Evolutionary conservation across 2,329 filamentous ascomycete genomes (phyloP), one percentile per base, ranked within the genome.

Genomic region (Penicillium sp.): DNA sequence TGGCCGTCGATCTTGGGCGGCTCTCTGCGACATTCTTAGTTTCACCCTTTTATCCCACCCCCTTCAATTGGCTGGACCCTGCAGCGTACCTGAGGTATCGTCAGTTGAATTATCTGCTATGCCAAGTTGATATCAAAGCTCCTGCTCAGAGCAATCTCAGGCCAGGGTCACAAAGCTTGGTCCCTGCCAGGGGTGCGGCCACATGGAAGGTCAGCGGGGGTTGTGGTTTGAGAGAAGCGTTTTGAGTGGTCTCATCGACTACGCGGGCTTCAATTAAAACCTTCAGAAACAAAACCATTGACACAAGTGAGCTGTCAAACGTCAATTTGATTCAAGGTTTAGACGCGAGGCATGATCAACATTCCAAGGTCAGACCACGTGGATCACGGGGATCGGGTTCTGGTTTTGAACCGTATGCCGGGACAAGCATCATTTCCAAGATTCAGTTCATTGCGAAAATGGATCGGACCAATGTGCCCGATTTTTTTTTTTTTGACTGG

Each of bases 1-100:
- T 60, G 49, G 29, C 56, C 57, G 56, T 54, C 59, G 55, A 61
- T 63, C 58, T 52, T 59, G 46, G 61, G 63, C 59, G 59, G 62
- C 56, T 65, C 56, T 61, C 59, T 69, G 65, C 51, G 67, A 71
- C 69, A 59, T 29, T 50, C 54, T 41, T 49, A 52, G 69, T 71
- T 70, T 70, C 69, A 70, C 54, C 40, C 20, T 48, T 22, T 37
- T 47, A 52, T 42, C 22, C 25, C 33, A 43, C 7, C 12, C 35
- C 22, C 35, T 47, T 53, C 40, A 29, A 48, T 48, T 56, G 37
- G 51, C 48, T 51, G 51, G 53, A 49, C 54, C 53, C 46, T 55
- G 45, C 56, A 44, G 22, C 33, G 31, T 45, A 48, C 41, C 45
- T 37, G 40, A 47, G 49, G 51, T 50, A 54, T 49, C 46, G 51